A percentile compares a stretch with the other conserved stretches of the same genome.
Conservation (phyloP, 225 moss, liverwort and hornwort species). For the Pleurozium schreberi region DNA sequence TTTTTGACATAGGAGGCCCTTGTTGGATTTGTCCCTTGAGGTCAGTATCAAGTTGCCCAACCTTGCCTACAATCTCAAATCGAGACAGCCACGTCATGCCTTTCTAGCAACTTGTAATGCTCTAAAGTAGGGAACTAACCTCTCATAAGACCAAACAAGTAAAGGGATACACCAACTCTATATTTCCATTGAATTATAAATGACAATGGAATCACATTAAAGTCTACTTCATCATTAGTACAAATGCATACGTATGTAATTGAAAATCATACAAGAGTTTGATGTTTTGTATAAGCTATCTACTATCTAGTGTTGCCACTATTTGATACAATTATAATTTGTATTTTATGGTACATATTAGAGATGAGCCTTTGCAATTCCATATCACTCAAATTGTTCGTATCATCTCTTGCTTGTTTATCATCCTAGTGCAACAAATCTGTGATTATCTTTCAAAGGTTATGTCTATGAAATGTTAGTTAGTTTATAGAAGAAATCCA, state of each 20-base stretch:
- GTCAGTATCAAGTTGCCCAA: not conserved
- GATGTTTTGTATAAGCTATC: not conserved
- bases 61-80: not conserved
- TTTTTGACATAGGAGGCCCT: accelerated
- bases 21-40: accelerated
- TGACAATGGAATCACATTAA: not conserved
- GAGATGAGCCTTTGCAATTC: too few species aligned
- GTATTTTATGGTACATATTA: too few species aligned
- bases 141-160: not conserved
- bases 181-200: not conserved
- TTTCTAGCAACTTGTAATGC: too few species aligned
- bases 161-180: accelerated
- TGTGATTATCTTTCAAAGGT: too few species aligned
- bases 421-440: not conserved
- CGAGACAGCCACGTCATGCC: accelerated
- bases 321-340: too few species aligned
- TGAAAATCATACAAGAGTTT: not conserved
- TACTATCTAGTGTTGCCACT: too few species aligned
- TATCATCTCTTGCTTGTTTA: not conserved
- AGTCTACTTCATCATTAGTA: not conserved
- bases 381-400: too few species aligned
- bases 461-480: not conserved
- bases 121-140: too few species aligned
- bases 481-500: too few species aligned
- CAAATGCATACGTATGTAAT: not conserved